A percentile compares a stretch with the other conserved stretches of the same genome.
phyloP scores from a whole-genome alignment of 2,329 filamentous ascomycete genomes.

The Colletotrichum costaricense region DNA sequence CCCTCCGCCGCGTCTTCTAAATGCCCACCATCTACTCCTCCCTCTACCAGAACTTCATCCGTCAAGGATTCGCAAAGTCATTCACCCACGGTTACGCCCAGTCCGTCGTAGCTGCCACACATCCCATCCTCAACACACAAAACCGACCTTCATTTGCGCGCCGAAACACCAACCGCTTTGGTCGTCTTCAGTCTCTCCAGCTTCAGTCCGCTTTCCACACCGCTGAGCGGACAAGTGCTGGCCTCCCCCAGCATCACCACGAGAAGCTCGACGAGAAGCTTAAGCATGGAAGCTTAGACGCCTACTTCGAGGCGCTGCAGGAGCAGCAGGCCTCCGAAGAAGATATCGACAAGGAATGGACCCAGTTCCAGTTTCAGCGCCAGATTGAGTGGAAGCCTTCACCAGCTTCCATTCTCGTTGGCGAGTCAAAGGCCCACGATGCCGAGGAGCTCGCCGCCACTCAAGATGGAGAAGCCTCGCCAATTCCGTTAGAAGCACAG shows the following conservation, averaged over 20 bases:
- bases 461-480: constrained; percentile 47
- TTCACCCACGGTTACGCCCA: constrained; percentile 98
- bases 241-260: constrained; percentile 68
- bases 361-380: constrained; percentile 89
- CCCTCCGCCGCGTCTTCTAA: constrained; percentile 80
- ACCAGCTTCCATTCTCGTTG: constrained; percentile 66
- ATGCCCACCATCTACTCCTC: constrained; percentile 83
- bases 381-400: constrained; percentile 88
- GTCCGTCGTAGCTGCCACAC: constrained; percentile 94
- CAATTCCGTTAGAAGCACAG: constrained; percentile 59
- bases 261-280: constrained; percentile 62
- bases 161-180: constrained; percentile 65
- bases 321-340: constrained; percentile 69
- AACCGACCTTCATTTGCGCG: constrained; percentile 72
- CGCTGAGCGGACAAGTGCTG: constrained; percentile 59
- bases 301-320: constrained; percentile 92
- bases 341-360: constrained; percentile 83
- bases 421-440: constrained; percentile 67
- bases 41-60: constrained; percentile 85
- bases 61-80: constrained; percentile 96
- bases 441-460: constrained; percentile 45
- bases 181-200: constrained; percentile 67
- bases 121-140: constrained; percentile 80
- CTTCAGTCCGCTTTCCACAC: constrained; percentile 83
- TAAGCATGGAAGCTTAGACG: constrained; percentile 78